These are phyloP conservation scores for Neospora caninum DNA, from an alignment of 169 alveolate species.

Conservation along the genomic window DNA sequence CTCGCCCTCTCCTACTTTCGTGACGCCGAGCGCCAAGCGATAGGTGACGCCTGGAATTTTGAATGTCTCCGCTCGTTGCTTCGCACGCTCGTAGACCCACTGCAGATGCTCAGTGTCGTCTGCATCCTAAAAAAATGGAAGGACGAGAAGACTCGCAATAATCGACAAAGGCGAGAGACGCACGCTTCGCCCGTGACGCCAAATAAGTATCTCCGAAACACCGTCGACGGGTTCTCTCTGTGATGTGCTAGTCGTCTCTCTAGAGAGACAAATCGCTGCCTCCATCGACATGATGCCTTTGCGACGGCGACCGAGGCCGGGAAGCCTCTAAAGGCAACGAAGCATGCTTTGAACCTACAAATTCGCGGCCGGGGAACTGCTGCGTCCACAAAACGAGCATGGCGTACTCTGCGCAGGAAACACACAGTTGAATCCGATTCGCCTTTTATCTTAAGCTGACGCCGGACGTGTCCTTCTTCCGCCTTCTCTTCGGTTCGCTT, in stretches of 20 bases:
- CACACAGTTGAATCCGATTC: not conserved
- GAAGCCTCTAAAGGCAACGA: too few species aligned
- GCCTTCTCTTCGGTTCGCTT: too few species aligned
- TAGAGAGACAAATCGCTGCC: too few species aligned
- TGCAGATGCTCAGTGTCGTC: constrained; percentile 67
- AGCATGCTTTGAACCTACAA: not conserved
- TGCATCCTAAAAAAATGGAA: constrained; percentile 23
- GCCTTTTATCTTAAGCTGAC: too few species aligned
- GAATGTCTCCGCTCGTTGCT: constrained; percentile 57
- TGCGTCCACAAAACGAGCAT: constrained; percentile 64
- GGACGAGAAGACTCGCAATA: too few species aligned
- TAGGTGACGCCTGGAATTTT: constrained; percentile 71
- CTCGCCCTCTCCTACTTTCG: constrained; percentile 42
- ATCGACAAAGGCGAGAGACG: too few species aligned
- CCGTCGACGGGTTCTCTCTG: too few species aligned
- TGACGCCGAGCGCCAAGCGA: constrained; percentile 67
- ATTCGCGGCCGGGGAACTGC: constrained; percentile 39
- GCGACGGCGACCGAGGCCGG: too few species aligned
- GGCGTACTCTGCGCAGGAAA: constrained; percentile 56
- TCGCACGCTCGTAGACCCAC: constrained; percentile 72
- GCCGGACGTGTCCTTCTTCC: not conserved
- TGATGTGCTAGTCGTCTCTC: too few species aligned
- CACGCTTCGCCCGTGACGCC: too few species aligned
- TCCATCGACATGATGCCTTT: too few species aligned
- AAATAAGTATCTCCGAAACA: too few species aligned